Evolutionary conservation across 2,329 filamentous ascomycete species (phyloP).

Genomic region (Cercospora sp.): DNA sequence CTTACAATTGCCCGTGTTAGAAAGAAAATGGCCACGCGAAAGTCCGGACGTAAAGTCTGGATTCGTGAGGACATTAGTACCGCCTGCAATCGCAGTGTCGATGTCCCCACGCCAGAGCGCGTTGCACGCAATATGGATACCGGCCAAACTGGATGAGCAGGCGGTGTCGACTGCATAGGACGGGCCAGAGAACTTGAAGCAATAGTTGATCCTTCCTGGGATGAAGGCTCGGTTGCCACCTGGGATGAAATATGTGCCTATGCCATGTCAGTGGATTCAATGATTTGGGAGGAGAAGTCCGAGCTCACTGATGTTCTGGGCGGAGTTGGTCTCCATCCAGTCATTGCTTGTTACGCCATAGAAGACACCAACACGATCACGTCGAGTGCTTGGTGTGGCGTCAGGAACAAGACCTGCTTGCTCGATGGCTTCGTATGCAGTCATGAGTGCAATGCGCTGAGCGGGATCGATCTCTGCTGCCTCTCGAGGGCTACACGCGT

Average conservation of each 20-base stretch:
- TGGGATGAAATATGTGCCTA: neutral
- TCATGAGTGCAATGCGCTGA: neutral
- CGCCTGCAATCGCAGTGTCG: neutral
- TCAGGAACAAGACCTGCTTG: conserved; percentile 5
- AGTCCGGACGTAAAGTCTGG: neutral
- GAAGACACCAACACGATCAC: conserved; percentile 14
- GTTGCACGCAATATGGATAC: neutral
- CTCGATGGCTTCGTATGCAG: neutral
- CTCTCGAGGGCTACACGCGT: neutral
- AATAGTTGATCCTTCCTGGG: neutral
- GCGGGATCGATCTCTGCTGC: neutral
- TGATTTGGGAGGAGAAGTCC: neutral
- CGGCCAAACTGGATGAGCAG: neutral
- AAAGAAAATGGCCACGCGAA: neutral
- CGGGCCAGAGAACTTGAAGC: neutral
- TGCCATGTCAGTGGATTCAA: neutral
- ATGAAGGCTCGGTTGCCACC: neutral
- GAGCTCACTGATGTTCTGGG: conserved; percentile 23
- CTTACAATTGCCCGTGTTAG: neutral
- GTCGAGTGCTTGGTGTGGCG: neutral
- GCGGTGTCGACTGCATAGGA: neutral
- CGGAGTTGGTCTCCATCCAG: conserved; percentile 28
- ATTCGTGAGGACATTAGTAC: neutral
- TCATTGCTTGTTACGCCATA: conserved; percentile 18
- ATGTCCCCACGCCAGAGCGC: neutral